These are phyloP conservation scores for Naganishia onofrii DNA, from an alignment of 768 basidiomycete genomes.

Conservation along the genomic window DNA sequence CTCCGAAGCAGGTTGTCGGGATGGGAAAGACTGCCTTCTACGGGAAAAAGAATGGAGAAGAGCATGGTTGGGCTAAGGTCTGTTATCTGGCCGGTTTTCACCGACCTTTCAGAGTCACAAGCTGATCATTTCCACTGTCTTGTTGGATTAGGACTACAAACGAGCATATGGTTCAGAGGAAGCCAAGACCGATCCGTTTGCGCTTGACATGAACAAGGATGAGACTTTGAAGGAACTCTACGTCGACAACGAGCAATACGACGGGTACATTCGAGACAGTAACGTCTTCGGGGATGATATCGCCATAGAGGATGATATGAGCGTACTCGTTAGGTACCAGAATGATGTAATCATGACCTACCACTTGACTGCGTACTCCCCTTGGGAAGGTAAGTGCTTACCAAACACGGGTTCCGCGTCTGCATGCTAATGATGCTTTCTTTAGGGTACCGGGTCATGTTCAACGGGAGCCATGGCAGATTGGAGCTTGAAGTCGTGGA, in stretches of 20 bases:
- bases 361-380: slow-evolving; percentile 55
- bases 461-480: slow-evolving; percentile 59
- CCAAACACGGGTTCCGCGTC: not conserved
- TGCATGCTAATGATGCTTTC: not conserved
- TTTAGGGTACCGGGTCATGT: slow-evolving; percentile 56
- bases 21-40: slow-evolving; percentile 59
- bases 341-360: slow-evolving; percentile 59
- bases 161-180: slow-evolving; percentile 55
- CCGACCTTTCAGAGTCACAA: not conserved
- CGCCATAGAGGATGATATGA: slow-evolving; percentile 61
- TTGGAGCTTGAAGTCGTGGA: slow-evolving; percentile 61
- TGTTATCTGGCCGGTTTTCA: not conserved
- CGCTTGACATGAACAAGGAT: slow-evolving; percentile 57
- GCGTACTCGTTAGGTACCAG: slow-evolving; percentile 57
- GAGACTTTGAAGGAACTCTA: slow-evolving; percentile 56
- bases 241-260: slow-evolving; percentile 56
- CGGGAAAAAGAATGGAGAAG: slow-evolving; percentile 56
- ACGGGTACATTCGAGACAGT: slow-evolving; percentile 59
- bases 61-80: slow-evolving; percentile 56
- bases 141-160: slow-evolving; percentile 52
- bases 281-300: slow-evolving; percentile 54
- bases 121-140: not conserved
- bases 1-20: slow-evolving; percentile 57
- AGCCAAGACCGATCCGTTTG: slow-evolving; percentile 58
- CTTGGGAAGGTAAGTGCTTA: slow-evolving; percentile 50